Evolutionary conservation across 768 basidiomycete genomes (phyloP).

Genomic region (Calocera cornea): DNA sequence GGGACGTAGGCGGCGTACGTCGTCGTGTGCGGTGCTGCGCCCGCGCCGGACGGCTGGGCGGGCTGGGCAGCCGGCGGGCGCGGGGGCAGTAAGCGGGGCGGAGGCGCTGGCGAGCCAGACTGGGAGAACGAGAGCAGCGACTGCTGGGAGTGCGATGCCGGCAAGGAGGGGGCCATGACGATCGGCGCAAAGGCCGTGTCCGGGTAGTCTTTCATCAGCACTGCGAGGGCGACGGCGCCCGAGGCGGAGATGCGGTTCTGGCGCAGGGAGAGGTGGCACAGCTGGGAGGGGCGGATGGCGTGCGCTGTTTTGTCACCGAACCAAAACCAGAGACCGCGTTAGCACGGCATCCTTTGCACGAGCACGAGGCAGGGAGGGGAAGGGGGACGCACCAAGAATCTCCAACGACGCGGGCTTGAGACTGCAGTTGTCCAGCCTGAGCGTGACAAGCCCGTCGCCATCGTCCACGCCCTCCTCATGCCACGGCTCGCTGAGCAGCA

Average conservation of each 20-base stretch:
- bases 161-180: slow-evolving; percentile 11
- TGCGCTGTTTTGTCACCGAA: slow-evolving; percentile 46
- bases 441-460: slow-evolving; percentile 39
- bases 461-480: slow-evolving; percentile 3
- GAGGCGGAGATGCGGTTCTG: slow-evolving; percentile 74
- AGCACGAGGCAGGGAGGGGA: not conserved
- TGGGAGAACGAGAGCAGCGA: slow-evolving; percentile 8
- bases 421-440: slow-evolving; percentile 80
- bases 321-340: too few relatives aligned
- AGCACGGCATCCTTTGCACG: too few relatives aligned
- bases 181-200: slow-evolving; percentile 41
- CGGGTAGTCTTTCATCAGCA: slow-evolving; percentile 95
- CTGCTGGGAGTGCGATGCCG: not conserved
- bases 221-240: slow-evolving; percentile 80
- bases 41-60: not conserved
- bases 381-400: slow-evolving; percentile 55
- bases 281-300: slow-evolving; percentile 63
- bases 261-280: slow-evolving; percentile 81
- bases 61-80: not conserved
- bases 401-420: slow-evolving; percentile 65
- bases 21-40: not conserved
- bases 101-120: slow-evolving; percentile 20
- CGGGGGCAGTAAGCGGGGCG: slow-evolving; percentile 4
- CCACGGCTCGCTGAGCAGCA: not conserved
- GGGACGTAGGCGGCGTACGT: slow-evolving; percentile 70